phyloP scores from a whole-genome alignment of 148 eudicot species.

The Silene conica region DNA sequence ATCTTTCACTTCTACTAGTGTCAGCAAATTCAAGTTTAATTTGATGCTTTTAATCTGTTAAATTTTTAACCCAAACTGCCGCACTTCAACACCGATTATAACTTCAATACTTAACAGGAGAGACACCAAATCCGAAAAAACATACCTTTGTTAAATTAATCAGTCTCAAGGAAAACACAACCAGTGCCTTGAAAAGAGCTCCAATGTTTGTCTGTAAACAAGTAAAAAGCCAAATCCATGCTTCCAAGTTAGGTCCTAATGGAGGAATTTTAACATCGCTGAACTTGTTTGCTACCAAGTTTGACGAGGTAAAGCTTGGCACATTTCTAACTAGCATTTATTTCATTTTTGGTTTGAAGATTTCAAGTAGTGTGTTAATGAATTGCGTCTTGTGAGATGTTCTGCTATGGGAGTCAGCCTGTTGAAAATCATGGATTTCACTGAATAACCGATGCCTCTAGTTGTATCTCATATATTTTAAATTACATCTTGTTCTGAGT shows the following conservation, averaged over 20 bases:
- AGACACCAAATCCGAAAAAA: too few relatives aligned
- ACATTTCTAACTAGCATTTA: neutral
- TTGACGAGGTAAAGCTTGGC: conserved; percentile 69
- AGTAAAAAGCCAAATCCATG: too few relatives aligned
- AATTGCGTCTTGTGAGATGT: neutral
- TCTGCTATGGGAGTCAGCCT: neutral
- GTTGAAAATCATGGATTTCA: neutral
- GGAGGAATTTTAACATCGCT: conserved; percentile 90
- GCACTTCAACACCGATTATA: too few relatives aligned
- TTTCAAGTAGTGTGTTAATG: neutral
- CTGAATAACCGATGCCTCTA: neutral
- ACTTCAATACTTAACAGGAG: too few relatives aligned
- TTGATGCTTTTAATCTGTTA: too few relatives aligned
- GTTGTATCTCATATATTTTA: neutral
- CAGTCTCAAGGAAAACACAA: too few relatives aligned
- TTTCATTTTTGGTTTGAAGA: neutral
- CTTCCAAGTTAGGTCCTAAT: conserved; percentile 90
- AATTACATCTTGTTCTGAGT: neutral
- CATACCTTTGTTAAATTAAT: too few relatives aligned
- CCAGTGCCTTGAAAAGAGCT: too few relatives aligned
- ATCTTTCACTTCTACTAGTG: too few relatives aligned
- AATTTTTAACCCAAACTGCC: too few relatives aligned
- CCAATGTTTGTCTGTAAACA: too few relatives aligned
- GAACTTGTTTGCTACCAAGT: conserved; percentile 85
- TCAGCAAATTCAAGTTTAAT: too few relatives aligned